A percentile compares a stretch with the other conserved stretches of the same genome.
These are phyloP conservation scores for Cucurbita maxima DNA, from an alignment of 306 rosid species.

Conservation along the genomic window DNA sequence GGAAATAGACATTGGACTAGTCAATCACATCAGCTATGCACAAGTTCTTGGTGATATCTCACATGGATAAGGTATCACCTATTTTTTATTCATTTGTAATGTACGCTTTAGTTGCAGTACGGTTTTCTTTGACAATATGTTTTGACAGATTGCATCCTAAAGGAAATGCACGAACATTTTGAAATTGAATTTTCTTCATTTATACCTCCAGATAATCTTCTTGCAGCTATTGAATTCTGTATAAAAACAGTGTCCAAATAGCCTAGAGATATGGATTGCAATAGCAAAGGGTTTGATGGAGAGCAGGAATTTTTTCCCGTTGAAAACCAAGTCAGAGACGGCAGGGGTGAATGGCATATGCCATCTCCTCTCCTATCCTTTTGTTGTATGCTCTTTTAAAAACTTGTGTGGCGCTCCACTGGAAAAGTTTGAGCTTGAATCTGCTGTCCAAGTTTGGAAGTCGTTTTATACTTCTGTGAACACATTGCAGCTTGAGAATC, in stretches of 20 bases:
- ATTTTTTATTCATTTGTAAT: constrained; percentile 43
- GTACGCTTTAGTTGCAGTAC: constrained; percentile 39
- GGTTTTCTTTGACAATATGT: constrained; percentile 17
- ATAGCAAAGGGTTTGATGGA: constrained; percentile 39
- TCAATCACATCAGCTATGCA: constrained; percentile 17
- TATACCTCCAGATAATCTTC: constrained; percentile 36
- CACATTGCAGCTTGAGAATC: constrained; percentile 24
- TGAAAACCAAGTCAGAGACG: constrained; percentile 30
- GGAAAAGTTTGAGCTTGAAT: constrained; percentile 25
- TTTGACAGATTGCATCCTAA: constrained; percentile 16
- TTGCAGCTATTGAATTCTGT: constrained; percentile 33
- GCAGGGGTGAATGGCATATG: constrained; percentile 20
- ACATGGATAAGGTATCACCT: constrained; percentile 81
- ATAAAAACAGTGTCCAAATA: constrained; percentile 25
- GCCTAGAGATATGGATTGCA: constrained; percentile 48
- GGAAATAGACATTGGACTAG: no score
- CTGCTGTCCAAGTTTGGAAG: constrained; percentile 50
- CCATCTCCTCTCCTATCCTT: constrained; percentile 52
- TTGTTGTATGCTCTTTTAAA: constrained; percentile 26
- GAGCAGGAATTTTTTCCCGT: constrained; percentile 18
- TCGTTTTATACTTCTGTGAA: constrained; percentile 38
- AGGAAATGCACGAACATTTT: constrained; percentile 31
- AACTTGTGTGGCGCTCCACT: constrained; percentile 14
- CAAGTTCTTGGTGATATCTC: constrained; percentile 19
- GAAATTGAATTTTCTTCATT: constrained; percentile 39